Base-by-base conservation (phyloP, 2,329 filamentous ascomycete genomes). In the Amphichorda felina region DNA sequence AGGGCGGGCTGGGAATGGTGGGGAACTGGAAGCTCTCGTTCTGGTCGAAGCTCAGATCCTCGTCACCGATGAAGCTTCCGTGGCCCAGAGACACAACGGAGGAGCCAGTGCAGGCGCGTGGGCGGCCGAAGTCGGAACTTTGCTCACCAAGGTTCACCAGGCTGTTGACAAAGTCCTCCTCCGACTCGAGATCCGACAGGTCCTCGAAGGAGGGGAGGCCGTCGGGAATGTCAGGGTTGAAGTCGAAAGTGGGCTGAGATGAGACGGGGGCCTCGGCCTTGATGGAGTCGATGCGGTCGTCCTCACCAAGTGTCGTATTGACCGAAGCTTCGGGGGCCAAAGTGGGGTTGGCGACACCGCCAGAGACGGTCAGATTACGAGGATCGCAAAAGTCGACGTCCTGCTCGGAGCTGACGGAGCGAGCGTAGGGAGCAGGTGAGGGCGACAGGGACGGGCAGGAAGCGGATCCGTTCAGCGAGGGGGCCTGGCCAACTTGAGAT, bases 371-470 rank as follows among this genome's bases (percentile, higher is more conserved):
- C 43, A 95, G 65, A 53, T 94, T 85, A 51, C 88, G 79, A 24
- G 89, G 88, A 54, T 95, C 88, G 60, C 89, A 94, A 57, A 91
- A 93, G 60, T 86, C 80, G 46, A 86, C 71, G 56, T 86, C 45
- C 45, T 72, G 68, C 51, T 86, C 81, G 2, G 77, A 76, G 31
- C 71, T 64, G 54, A 79, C 64, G 38, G 82, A 76, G 48, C 72
- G 68, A 46, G 84, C 78, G 44, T 84, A 79, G 21, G 85, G 84
- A 33, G 84, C 82, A 14, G 87, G 86, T 22, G 86, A 94, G 15
- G 87, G 86, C 19, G 86, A 93, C 43, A 91, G 75, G 40, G 86
- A 91, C 45, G 86, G 83, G 66, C 82, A 89, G 31, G 81, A 77
- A 51, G 79, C 66, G 61, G 64, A 75, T 55, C 61, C 61, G 55